Percentiles rank a stretch among this genome's conserved stretches.
phyloP scores from a whole-genome alignment of 2,329 filamentous ascomycete genomes.

The Fusarium camptoceras region DNA sequence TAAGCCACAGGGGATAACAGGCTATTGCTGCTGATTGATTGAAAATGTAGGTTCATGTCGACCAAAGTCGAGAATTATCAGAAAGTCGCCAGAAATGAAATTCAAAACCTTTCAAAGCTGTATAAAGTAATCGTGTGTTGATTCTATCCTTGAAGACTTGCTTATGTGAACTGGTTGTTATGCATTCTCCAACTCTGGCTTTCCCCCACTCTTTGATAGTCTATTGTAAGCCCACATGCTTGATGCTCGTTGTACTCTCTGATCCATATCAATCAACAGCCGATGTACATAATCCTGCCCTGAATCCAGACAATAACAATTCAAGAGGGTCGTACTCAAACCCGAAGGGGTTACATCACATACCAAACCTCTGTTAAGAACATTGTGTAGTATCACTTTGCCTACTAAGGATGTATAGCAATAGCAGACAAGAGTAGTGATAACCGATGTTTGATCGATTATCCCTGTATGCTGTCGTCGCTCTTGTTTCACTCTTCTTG shows the following conservation, averaged over 20 bases:
- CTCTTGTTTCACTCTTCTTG: not conserved
- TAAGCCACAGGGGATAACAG: constrained; percentile 4
- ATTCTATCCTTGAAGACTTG: not conserved
- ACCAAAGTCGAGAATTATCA: not conserved
- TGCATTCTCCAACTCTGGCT: not conserved
- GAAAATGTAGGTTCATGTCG: not conserved
- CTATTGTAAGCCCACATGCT: not conserved
- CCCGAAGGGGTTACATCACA: not conserved
- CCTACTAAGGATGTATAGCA: not conserved
- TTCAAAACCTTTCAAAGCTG: not conserved
- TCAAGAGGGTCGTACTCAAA: not conserved
- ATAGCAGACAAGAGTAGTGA: not conserved
- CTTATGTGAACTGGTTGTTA: not conserved
- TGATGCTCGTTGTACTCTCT: not conserved
- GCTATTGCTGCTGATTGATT: not conserved
- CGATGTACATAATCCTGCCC: too few relatives aligned
- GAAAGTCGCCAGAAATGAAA: not conserved
- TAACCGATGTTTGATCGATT: not conserved
- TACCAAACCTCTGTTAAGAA: not conserved
- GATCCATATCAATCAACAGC: not conserved
- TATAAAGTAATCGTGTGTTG: not conserved
- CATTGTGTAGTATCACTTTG: not conserved
- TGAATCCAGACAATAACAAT: not conserved
- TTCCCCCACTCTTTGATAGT: not conserved
- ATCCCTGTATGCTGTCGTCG: not conserved